Percentiles rank a stretch among this genome's conserved stretches.
Conservation (phyloP, 2,329 filamentous ascomycete genomes). For the Sporothrix brunneoviolacea region DNA sequence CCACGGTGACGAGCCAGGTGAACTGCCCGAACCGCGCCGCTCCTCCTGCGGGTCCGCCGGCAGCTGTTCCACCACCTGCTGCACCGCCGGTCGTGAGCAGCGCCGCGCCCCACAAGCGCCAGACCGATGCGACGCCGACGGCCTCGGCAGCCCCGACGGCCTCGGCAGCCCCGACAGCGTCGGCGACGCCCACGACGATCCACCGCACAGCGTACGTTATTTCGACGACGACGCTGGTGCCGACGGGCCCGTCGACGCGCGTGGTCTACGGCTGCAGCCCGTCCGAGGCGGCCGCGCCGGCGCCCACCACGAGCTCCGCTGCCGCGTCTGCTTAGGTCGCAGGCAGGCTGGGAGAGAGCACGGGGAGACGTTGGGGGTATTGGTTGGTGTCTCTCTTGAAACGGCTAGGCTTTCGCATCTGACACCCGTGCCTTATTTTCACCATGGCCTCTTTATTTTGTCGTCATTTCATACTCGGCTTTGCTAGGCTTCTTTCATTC, state of each 20-base stretch:
- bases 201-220: conserved; percentile 9
- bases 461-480: too few relatives aligned
- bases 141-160: not conserved
- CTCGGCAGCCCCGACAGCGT: not conserved
- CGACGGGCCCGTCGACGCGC: conserved; percentile 1
- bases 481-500: too few relatives aligned
- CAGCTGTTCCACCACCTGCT: not conserved
- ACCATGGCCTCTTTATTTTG: too few relatives aligned
- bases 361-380: too few relatives aligned
- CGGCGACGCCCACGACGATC: not conserved
- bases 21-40: not conserved
- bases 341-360: too few relatives aligned
- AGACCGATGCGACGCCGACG: not conserved
- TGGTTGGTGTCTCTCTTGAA: too few relatives aligned
- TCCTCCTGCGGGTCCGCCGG: not conserved
- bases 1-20: not conserved
- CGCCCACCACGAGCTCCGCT: not conserved
- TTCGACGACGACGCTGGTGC: not conserved
- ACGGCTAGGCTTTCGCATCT: too few relatives aligned
- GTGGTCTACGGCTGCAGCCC: conserved; percentile 8
- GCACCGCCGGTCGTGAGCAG: too few relatives aligned
- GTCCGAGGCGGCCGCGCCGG: not conserved
- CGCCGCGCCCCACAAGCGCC: not conserved
- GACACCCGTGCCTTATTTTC: too few relatives aligned
- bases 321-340: too few relatives aligned